phyloP scores from a whole-genome alignment of 805 yeast species.

The Saccharomycopsis babjevae region DNA sequence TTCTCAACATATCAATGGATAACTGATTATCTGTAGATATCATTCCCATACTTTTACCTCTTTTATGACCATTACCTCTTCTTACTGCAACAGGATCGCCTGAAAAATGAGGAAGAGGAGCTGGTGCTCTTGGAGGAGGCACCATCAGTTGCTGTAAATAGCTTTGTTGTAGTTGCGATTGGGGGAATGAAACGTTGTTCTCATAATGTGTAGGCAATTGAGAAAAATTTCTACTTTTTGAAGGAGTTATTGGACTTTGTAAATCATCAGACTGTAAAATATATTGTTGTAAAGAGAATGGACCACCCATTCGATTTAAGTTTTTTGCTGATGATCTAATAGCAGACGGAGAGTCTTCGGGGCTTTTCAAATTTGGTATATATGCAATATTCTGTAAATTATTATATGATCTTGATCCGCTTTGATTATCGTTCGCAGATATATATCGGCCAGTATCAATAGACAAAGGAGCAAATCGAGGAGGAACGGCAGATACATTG shows the following conservation, averaged over 20 bases:
- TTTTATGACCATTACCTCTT: conserved; percentile 9
- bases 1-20: background rate
- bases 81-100: conserved; percentile 15
- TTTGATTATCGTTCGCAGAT: background rate
- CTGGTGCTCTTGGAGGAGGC: conserved; percentile 38
- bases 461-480: background rate
- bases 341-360: conserved; percentile 12
- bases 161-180: background rate
- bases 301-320: background rate
- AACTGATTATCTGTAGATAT: background rate
- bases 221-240: conserved; percentile 6
- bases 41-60: conserved; percentile 18
- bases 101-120: conserved; percentile 30
- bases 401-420: background rate
- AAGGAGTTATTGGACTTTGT: conserved; percentile 5
- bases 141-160: conserved; percentile 21
- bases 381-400: background rate
- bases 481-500: background rate
- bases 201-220: conserved; percentile 45
- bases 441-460: background rate
- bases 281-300: background rate
- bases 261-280: background rate
- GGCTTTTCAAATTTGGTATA: conserved; percentile 11
- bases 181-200: conserved; percentile 21
- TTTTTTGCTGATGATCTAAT: conserved; percentile 3